These are phyloP conservation scores for Malus asiatica DNA, from an alignment of 306 rosid species.

Conservation along the genomic window DNA sequence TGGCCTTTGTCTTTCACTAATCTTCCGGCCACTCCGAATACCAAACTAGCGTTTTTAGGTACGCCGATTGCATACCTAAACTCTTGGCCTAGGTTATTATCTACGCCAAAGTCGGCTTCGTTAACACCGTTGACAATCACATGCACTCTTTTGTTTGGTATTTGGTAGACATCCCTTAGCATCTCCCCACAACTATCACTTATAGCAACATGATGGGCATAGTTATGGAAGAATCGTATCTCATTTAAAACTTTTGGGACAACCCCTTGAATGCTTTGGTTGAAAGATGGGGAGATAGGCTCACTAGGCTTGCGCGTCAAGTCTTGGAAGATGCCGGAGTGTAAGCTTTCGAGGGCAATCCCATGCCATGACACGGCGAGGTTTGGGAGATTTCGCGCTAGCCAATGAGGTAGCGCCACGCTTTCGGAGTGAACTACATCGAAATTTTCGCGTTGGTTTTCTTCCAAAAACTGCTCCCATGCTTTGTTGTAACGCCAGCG, in stretches of 20 bases:
- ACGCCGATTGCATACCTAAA: constrained; percentile 53
- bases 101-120: constrained; percentile 49
- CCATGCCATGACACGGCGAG: constrained; percentile 98
- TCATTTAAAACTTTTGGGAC: constrained; percentile 75
- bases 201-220: constrained; percentile 77
- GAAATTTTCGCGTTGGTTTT: constrained; percentile 41
- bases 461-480: constrained; percentile 68
- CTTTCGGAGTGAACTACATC: constrained; percentile 95
- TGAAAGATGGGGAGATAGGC: constrained; percentile 57
- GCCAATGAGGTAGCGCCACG: constrained; percentile 84
- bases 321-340: constrained; percentile 78
- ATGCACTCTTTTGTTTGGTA: constrained; percentile 69
- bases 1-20: constrained; percentile 93
- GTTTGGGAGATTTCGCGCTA: constrained; percentile 53
- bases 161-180: constrained; percentile 81
- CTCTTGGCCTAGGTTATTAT: constrained; percentile 36
- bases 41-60: constrained; percentile 59
- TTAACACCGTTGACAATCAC: constrained; percentile 87
- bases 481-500: constrained; percentile 91
- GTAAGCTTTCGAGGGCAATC: constrained; percentile 83
- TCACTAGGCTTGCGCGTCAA: constrained; percentile 44
- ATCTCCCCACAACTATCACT: constrained; percentile 95
- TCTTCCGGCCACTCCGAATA: constrained; percentile 91
- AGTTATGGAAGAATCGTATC: constrained; percentile 75
- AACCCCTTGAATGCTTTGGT: constrained; percentile 54